phyloP scores from a whole-genome alignment of 163 green algal genomes.

The Coccomyxa subellipsoidea region DNA sequence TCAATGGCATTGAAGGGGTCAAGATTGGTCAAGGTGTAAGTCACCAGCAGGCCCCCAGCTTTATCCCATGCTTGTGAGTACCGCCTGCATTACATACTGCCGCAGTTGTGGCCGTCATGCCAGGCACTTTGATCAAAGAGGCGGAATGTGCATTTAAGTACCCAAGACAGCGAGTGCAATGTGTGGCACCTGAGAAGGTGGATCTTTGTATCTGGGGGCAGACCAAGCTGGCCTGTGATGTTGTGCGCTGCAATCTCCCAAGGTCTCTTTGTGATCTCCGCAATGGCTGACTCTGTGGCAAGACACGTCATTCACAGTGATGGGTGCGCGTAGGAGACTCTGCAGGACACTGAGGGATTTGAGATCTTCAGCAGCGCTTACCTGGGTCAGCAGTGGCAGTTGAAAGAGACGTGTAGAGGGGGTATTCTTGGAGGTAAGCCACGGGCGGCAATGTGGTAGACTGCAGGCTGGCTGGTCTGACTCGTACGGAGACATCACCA shows the following conservation, averaged over 20 bases:
- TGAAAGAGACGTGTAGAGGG: background rate
- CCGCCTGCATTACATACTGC: background rate
- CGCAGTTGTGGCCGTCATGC: too few species aligned
- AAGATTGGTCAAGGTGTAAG: constrained; percentile 1
- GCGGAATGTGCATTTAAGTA: background rate
- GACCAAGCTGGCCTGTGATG: constrained; percentile 3
- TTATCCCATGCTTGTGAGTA: background rate
- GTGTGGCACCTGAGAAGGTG: background rate
- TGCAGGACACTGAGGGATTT: background rate
- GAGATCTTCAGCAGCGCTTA: background rate
- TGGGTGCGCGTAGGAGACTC: background rate
- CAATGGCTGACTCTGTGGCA: background rate
- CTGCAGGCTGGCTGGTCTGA: background rate
- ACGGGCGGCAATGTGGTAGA: background rate
- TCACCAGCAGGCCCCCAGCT: background rate
- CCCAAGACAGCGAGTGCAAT: background rate
- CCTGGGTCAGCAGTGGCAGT: background rate
- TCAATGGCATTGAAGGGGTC: constrained; percentile 1
- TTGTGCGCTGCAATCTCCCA: constrained; percentile 8
- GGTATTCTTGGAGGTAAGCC: background rate
- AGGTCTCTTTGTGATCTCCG: background rate
- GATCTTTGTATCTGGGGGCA: background rate
- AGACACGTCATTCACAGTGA: too few species aligned
- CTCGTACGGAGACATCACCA: constrained; percentile 1
- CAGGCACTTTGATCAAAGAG: too few species aligned